Evolutionary conservation across 1,139 yeast genomes (phyloP).

Genomic region (Kazachstania sp.): DNA sequence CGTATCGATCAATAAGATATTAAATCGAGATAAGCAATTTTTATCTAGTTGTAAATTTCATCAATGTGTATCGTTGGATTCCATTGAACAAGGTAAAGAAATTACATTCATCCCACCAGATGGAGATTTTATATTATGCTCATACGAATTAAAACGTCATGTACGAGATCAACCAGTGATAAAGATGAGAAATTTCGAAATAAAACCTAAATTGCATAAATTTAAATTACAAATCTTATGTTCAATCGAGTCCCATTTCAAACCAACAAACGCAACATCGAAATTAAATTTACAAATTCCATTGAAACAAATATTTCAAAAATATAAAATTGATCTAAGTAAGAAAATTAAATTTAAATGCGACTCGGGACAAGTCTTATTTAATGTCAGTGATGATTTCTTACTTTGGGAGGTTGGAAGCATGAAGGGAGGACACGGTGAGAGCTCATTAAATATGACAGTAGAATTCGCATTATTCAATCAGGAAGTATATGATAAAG

Average conservation of each 20-base stretch:
- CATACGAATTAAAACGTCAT: constrained; percentile 34
- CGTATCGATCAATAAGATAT: constrained; percentile 54
- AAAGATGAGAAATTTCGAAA: constrained; percentile 21
- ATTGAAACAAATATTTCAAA: constrained; percentile 30
- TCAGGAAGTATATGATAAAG: constrained; percentile 42
- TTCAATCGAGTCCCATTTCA: constrained; percentile 49
- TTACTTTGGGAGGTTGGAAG: constrained; percentile 54
- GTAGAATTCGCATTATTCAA: constrained; percentile 57
- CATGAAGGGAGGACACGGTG: constrained; percentile 43
- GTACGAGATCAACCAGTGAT: constrained; percentile 36
- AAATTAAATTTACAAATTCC: constrained; percentile 55
- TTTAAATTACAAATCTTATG: constrained; percentile 22
- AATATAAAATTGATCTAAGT: constrained; percentile 39
- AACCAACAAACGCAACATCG: constrained; percentile 53
- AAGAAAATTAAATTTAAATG: constrained; percentile 56
- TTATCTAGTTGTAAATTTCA: constrained; percentile 54
- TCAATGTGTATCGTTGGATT: constrained; percentile 66
- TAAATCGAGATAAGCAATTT: constrained; percentile 39
- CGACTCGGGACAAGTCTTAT: constrained; percentile 56
- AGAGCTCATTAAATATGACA: constrained; percentile 44
- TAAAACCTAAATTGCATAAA: constrained; percentile 24
- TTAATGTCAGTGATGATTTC: constrained; percentile 55
- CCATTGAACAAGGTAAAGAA: constrained; percentile 36
- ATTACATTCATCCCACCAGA: constrained; percentile 74
- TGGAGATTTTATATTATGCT: constrained; percentile 58